Percentiles rank a stretch among this genome's conserved stretches.
These are phyloP conservation scores for Linum usitatissimum DNA, from an alignment of 345 rosid species.

Conservation along the genomic window DNA sequence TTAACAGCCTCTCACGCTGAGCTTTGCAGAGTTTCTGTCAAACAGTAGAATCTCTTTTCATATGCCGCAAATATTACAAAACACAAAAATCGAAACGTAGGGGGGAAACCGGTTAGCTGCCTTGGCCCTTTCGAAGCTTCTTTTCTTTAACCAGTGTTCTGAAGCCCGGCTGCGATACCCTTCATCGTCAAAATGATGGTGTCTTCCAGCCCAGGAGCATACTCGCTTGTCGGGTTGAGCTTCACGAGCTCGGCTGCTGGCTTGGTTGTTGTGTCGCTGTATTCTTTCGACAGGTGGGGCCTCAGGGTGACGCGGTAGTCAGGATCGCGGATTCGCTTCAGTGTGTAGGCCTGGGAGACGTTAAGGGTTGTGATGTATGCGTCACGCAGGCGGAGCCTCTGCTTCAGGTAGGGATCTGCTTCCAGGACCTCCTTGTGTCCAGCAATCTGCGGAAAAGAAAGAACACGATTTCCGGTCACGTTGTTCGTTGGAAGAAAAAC, in stretches of 20 bases:
- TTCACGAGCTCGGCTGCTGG: conserved; percentile 4
- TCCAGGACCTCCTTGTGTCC: conserved; percentile 94
- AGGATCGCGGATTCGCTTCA: conserved; percentile 81
- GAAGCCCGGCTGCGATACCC: conserved; percentile 26
- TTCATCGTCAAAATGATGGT: conserved; percentile 27
- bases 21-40: not conserved
- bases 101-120: not conserved
- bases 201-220: conserved; percentile 27
- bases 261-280: conserved; percentile 6
- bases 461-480: not conserved
- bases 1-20: not conserved
- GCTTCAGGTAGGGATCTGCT: conserved; percentile 92
- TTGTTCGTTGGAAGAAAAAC: not conserved
- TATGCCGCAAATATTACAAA: not conserved
- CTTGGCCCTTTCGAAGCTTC: not conserved
- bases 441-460: conserved; percentile 46
- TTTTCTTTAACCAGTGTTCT: conserved; percentile 18
- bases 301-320: conserved; percentile 61
- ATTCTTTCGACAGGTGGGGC: conserved; percentile 78
- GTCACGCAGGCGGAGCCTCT: conserved; percentile 85
- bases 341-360: conserved; percentile 88
- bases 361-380: conserved; percentile 93
- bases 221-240: conserved; percentile 23
- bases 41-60: not conserved
- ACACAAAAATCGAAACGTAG: not conserved